Evolutionary conservation across 2,329 filamentous ascomycete genomes (phyloP).

Genomic region (Monilinia laxa): DNA sequence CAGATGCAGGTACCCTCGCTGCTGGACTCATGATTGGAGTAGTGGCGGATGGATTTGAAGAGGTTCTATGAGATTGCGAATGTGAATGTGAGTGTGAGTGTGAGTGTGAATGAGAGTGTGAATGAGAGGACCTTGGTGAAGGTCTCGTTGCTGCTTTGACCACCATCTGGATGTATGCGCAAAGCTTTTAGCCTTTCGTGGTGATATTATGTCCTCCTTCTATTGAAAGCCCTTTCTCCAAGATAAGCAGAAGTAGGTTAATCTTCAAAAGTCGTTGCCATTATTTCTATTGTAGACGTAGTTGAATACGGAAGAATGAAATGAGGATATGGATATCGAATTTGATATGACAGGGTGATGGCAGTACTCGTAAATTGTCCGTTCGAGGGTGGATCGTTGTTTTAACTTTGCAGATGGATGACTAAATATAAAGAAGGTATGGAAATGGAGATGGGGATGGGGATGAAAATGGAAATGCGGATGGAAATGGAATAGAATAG

Average conservation of each 20-base stretch:
- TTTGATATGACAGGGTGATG: conserved; percentile 8
- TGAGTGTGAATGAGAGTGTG: conserved; percentile 35
- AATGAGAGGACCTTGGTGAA: conserved; percentile 32
- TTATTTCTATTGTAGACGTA: background rate
- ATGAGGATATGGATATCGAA: conserved; percentile 5
- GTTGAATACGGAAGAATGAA: background rate
- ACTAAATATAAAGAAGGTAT: background rate
- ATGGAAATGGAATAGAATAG: no score
- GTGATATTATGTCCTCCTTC: background rate
- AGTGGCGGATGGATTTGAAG: conserved; percentile 22
- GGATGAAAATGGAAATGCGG: no score
- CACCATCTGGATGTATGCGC: conserved; percentile 33
- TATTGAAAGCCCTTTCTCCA: background rate
- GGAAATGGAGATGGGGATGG: no score
- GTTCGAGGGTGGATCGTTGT: conserved; percentile 10
- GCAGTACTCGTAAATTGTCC: conserved; percentile 1
- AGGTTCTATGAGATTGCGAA: conserved; percentile 31
- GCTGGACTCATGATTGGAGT: conserved; percentile 31
- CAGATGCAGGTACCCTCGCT: conserved; percentile 33
- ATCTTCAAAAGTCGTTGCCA: background rate
- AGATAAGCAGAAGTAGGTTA: background rate
- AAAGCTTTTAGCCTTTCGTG: background rate
- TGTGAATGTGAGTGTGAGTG: conserved; percentile 31
- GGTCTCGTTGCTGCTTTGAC: conserved; percentile 37
- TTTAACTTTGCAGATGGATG: conserved; percentile 7